A percentile compares a stretch with the other conserved stretches of the same genome.
These are phyloP conservation scores for Agrocybe praecox DNA, from an alignment of 768 basidiomycete genomes.

Conservation along the genomic window DNA sequence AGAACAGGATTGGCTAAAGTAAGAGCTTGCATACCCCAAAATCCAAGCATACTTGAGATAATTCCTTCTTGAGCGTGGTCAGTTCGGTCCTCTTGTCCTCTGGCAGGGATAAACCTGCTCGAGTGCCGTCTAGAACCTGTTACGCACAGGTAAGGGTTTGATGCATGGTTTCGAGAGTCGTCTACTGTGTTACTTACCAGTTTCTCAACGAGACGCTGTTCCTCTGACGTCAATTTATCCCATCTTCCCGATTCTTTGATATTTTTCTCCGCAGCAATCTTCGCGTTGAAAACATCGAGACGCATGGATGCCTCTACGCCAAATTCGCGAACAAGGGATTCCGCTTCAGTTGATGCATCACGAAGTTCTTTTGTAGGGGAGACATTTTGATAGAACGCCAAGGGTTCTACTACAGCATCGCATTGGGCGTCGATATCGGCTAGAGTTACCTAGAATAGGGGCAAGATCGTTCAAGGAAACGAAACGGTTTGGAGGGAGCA, in stretches of 20 bases:
- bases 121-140: constrained; percentile 73
- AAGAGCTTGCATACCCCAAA: constrained; percentile 59
- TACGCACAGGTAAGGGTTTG: not conserved
- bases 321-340: constrained; percentile 71
- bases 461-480: constrained; percentile 18
- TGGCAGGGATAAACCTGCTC: constrained; percentile 76
- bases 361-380: constrained; percentile 74
- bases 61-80: constrained; percentile 69
- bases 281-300: constrained; percentile 76
- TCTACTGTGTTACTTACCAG: constrained; percentile 40
- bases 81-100: constrained; percentile 61
- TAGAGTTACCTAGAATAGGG: constrained; percentile 50
- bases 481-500: not conserved
- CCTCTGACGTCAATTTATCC: constrained; percentile 65
- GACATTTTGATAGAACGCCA: constrained; percentile 84
- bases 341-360: constrained; percentile 77
- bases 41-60: constrained; percentile 75
- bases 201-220: constrained; percentile 79
- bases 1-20: not conserved
- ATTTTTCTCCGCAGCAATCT: constrained; percentile 69
- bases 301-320: constrained; percentile 81
- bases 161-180: not conserved
- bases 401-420: constrained; percentile 54
- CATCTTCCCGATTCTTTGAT: constrained; percentile 62
- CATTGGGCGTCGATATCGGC: constrained; percentile 60